These are phyloP conservation scores for Pseudogymnoascus sp. DNA, from an alignment of 2,329 filamentous ascomycete species.

Conservation along the genomic window DNA sequence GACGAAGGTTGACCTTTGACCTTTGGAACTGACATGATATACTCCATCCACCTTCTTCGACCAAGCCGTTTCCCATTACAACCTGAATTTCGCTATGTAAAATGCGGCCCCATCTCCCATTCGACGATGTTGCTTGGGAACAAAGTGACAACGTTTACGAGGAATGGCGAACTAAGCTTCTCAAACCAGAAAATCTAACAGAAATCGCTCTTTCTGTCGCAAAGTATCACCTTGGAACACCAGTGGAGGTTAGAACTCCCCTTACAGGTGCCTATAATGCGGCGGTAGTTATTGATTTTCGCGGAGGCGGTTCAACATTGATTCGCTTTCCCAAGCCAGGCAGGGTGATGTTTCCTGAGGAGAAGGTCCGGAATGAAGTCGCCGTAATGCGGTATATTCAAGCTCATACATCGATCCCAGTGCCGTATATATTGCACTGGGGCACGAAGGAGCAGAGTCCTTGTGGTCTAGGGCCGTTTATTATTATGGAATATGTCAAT, in stretches of 20 bases:
- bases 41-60: not conserved
- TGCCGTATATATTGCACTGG: constrained; percentile 19
- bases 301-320: not conserved
- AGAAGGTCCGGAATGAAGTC: constrained; percentile 17
- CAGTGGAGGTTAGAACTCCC: not conserved
- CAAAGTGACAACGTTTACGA: not conserved
- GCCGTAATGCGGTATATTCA: constrained; percentile 15
- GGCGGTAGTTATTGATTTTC: not conserved
- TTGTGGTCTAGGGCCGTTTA: constrained; percentile 27
- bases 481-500: constrained; percentile 30
- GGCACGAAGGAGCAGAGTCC: constrained; percentile 18
- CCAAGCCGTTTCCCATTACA: not conserved
- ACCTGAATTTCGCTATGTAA: not conserved
- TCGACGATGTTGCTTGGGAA: not conserved
- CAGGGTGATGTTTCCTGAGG: constrained; percentile 16
- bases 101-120: not conserved
- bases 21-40: not conserved
- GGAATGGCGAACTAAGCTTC: not conserved
- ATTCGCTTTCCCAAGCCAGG: constrained; percentile 16
- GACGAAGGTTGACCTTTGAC: not conserved
- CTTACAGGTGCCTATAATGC: not conserved
- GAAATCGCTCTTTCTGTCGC: not conserved
- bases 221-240: not conserved
- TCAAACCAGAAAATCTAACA: not conserved
- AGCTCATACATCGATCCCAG: constrained; percentile 16